Evolutionary conservation across 2,329 filamentous ascomycete genomes (phyloP), one percentile per base, ranked within the genome.

Genomic region (Bipolaris bicolor): DNA sequence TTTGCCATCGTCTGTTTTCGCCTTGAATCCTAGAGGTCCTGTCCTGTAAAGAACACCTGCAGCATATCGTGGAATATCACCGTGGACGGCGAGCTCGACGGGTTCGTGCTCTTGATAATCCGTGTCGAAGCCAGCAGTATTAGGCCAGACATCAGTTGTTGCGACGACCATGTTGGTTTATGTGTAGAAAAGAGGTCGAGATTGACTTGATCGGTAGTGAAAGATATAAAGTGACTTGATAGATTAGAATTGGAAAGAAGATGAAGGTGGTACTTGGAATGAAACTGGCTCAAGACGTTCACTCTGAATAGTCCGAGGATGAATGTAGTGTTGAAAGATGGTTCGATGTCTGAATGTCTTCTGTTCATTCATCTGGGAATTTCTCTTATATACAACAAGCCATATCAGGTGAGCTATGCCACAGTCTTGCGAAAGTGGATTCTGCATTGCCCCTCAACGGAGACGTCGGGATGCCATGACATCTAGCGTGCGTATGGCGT

Each of bases 41-140:
- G 89, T 92, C 7, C 63, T 58, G 40, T 64, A 94, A 0, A 95
- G 81, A 1, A 84, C 81, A 1, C 91, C 91, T 2, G 89, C 86
- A 3, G 86, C 86, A 80, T 90, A 93, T 1, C 80, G 57, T 1
- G 91, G 91, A 49, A 95, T 91, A 0, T 74, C 73, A 10, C 91
- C 91, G 36, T 79, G 81, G 5, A 94, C 82, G 0, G 70, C 67
- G 11, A 94, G 82, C 47, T 87, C 79, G 3, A 92, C 78, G 0
- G 90, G 89, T 0, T 83, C 83, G 3, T 82, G 82, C 62, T 90
- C 84, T 66, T 92, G 88, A 11, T 85, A 85, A 40, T 88, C 80
- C 16, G 82, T 84, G 55, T 90, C 84, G 66, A 92, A 92, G 1
- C 73, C 71, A 16, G 60, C 47, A 24, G 67, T 65, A 33, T 74